Evolutionary conservation across 768 basidiomycete species (phyloP).

Genomic region (Tremella yokohamensis): DNA sequence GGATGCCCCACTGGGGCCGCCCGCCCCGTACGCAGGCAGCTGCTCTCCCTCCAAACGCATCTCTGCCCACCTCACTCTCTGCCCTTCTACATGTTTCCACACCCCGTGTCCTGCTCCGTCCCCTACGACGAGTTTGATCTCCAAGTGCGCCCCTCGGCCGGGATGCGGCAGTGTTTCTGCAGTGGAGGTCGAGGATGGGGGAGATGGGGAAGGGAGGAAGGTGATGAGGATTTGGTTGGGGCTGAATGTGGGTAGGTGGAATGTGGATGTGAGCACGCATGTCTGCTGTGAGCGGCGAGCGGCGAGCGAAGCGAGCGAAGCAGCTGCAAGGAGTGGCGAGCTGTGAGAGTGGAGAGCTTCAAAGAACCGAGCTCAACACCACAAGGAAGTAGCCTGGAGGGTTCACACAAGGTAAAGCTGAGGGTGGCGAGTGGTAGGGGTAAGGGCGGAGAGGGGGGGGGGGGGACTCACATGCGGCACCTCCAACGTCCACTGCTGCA

Average conservation of each 20-base stretch:
- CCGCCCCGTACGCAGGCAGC: too few species aligned
- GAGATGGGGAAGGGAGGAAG: conserved; percentile 23
- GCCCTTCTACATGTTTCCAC: conserved; percentile 44
- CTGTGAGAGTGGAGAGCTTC: too few species aligned
- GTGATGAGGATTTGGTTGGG: conserved; percentile 33
- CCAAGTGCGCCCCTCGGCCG: conserved; percentile 31
- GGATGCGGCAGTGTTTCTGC: conserved; percentile 20
- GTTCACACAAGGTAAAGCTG: conserved; percentile 1
- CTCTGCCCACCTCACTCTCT: conserved; percentile 25
- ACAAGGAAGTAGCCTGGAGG: background rate
- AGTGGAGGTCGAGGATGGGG: background rate
- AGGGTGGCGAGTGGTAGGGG: conserved; percentile 11
- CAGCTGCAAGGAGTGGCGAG: background rate
- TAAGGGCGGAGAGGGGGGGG: conserved; percentile 22
- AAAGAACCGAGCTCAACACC: conserved; percentile 8
- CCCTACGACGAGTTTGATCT: conserved; percentile 36
- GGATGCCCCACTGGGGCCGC: too few species aligned
- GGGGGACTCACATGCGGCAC: conserved; percentile 11
- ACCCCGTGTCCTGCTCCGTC: conserved; percentile 38
- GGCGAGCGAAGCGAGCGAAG: background rate
- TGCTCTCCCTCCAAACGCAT: conserved; percentile 25
- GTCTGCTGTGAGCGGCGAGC: conserved; percentile 21
- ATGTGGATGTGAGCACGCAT: conserved; percentile 20
- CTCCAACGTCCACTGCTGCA: background rate
- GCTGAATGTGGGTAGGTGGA: conserved; percentile 39